Percentiles rank a stretch among this genome's conserved stretches.
Conservation (phyloP, 768 basidiomycete species). For the Hirschioporus abietinus region DNA sequence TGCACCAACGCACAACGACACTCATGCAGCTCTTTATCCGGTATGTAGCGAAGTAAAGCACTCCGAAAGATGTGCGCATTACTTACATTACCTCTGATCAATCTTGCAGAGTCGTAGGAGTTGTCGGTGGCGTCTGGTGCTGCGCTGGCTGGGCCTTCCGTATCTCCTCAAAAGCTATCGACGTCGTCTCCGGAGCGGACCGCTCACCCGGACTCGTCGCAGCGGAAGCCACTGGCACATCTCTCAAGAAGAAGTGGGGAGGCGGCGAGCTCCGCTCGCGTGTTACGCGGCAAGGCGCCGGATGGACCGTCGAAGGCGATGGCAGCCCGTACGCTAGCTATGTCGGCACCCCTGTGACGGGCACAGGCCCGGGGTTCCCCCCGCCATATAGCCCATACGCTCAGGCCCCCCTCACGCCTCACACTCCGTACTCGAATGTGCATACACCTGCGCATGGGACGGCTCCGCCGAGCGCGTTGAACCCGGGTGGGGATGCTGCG, state of each 20-base stretch:
- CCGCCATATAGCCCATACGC: conserved; percentile 11
- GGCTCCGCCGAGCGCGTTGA: too few relatives aligned
- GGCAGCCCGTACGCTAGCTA: conserved; percentile 33
- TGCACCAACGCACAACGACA: conserved; percentile 84
- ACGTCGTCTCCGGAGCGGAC: conserved; percentile 51
- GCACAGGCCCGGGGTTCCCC: conserved; percentile 28
- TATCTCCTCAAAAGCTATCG: conserved; percentile 58
- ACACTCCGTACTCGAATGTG: not conserved
- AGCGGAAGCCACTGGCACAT: conserved; percentile 57
- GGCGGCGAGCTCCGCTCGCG: conserved; percentile 62
- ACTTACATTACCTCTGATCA: not conserved
- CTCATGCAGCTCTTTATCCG: conserved; percentile 79
- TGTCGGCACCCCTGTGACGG: conserved; percentile 29
- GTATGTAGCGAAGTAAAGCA: conserved; percentile 23
- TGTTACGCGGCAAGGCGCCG: conserved; percentile 51
- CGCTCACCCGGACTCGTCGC: conserved; percentile 55
- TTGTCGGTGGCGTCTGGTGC: conserved; percentile 87
- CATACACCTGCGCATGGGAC: too few relatives aligned
- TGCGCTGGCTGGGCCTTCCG: conserved; percentile 76
- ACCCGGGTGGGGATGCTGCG: too few relatives aligned
- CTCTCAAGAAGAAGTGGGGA: conserved; percentile 61
- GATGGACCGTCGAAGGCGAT: conserved; percentile 54
- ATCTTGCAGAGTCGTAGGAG: conserved; percentile 64
- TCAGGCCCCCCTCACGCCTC: not conserved
- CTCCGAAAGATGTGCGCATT: not conserved